Conservation (phyloP, 208 protist species). For the Acanthamoeba culbertsoni region DNA sequence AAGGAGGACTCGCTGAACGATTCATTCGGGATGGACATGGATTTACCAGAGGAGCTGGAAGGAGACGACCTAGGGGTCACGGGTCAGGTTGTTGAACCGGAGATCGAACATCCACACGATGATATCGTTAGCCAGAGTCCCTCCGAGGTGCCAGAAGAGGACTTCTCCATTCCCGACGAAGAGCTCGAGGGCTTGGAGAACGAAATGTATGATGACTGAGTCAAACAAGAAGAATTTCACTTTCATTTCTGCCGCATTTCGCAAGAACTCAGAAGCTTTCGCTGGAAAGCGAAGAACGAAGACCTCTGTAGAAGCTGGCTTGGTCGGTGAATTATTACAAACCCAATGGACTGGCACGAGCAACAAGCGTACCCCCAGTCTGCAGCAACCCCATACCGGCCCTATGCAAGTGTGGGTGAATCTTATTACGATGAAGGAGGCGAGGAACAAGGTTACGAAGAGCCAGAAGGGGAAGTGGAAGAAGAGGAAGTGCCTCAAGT, state of each 20-base stretch:
- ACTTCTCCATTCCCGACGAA: background rate
- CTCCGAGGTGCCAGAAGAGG: background rate
- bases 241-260: background rate
- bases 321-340: too few relatives aligned
- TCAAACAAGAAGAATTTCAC: background rate
- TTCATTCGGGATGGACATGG: background rate
- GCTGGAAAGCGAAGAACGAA: too few relatives aligned
- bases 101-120: background rate
- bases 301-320: too few relatives aligned
- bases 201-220: background rate
- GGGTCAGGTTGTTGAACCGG: background rate
- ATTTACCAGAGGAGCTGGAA: background rate
- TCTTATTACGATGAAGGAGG: background rate
- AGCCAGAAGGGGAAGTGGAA: background rate
- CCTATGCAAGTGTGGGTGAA: too few relatives aligned
- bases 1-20: slow-evolving; percentile 19
- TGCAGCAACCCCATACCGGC: background rate
- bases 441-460: background rate
- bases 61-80: background rate
- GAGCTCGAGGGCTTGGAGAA: background rate
- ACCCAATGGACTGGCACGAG: background rate
- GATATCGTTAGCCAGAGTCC: background rate
- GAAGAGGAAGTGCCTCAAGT: background rate
- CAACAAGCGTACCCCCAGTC: background rate
- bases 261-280: too few relatives aligned